These are phyloP conservation scores for Trichoderma lentiforme DNA, from an alignment of 2,329 filamentous ascomycete genomes.

Conservation along the genomic window DNA sequence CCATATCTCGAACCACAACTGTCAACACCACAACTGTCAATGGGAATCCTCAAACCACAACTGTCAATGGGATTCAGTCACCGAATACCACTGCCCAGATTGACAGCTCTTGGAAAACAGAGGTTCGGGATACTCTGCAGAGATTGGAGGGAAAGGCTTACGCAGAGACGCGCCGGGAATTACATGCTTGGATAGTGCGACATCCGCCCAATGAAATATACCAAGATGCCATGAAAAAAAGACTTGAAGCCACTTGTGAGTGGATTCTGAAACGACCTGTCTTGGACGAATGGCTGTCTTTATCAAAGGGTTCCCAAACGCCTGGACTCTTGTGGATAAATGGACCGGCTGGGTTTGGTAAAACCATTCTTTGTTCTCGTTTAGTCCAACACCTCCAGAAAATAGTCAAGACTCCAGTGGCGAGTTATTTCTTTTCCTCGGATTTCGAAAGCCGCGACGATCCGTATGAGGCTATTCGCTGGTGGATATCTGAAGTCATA, in stretches of 20 bases:
- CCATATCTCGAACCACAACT: background rate
- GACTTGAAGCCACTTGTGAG: background rate
- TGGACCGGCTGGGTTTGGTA: background rate
- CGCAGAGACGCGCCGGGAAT: background rate
- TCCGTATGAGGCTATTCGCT: background rate
- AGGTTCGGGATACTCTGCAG: background rate
- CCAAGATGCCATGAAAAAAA: background rate
- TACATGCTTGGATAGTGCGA: background rate
- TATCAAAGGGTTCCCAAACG: background rate
- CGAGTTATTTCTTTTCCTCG: background rate
- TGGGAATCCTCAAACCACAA: background rate
- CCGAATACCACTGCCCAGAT: background rate
- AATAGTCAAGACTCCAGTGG: background rate
- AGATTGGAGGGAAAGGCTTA: background rate
- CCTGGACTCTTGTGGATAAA: background rate
- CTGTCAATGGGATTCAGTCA: background rate
- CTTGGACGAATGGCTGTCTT: background rate
- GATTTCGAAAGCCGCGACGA: background rate
- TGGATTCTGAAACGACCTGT: background rate
- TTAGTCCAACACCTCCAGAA: background rate
- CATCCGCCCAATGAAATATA: background rate
- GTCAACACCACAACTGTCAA: background rate
- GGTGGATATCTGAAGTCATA: background rate
- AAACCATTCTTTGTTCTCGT: background rate
- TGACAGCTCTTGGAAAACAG: background rate